phyloP scores from a whole-genome alignment of 192 early-diverging fungal genomes.

The Rhizophagus sp. region DNA sequence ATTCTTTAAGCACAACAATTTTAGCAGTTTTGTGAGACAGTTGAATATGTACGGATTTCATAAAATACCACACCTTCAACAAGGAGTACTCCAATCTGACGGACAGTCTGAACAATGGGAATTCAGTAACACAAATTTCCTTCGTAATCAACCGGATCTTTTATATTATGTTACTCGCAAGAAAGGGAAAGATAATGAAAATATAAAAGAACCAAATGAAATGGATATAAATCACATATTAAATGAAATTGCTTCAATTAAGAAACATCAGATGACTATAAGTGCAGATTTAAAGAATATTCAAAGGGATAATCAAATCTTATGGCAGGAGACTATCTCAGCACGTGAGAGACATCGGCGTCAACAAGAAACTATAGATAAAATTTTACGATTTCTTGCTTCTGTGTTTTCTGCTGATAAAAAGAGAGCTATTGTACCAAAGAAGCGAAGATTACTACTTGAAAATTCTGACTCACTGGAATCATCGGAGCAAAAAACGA shows the following conservation, averaged over 20 bases:
- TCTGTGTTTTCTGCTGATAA: constrained; percentile 73
- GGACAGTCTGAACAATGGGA: constrained; percentile 84
- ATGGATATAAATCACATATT: constrained; percentile 57
- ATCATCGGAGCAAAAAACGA: neutral
- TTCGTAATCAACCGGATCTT: constrained; percentile 85
- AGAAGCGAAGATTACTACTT: constrained; percentile 40
- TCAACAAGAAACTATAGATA: constrained; percentile 92
- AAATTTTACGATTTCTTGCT: constrained; percentile 89
- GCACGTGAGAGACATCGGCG: constrained; percentile 78
- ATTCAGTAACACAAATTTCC: constrained; percentile 90
- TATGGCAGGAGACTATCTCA: constrained; percentile 83
- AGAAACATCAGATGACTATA: constrained; percentile 89
- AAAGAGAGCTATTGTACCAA: constrained; percentile 50
- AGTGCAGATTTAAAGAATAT: constrained; percentile 83
- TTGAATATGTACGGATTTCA: constrained; percentile 98
- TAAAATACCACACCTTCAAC: constrained; percentile 92
- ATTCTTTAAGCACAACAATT: constrained; percentile 93
- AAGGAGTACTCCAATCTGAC: constrained; percentile 81
- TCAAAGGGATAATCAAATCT: constrained; percentile 82
- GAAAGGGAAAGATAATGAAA: constrained; percentile 57
- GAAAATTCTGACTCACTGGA: neutral
- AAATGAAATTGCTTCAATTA: constrained; percentile 83
- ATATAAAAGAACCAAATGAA: constrained; percentile 44
- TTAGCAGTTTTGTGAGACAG: constrained; percentile 88
- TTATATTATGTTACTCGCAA: constrained; percentile 87